These are phyloP conservation scores for Pyrenopolyporus hunteri DNA, from an alignment of 495 filamentous ascomycete species.

Conservation along the genomic window DNA sequence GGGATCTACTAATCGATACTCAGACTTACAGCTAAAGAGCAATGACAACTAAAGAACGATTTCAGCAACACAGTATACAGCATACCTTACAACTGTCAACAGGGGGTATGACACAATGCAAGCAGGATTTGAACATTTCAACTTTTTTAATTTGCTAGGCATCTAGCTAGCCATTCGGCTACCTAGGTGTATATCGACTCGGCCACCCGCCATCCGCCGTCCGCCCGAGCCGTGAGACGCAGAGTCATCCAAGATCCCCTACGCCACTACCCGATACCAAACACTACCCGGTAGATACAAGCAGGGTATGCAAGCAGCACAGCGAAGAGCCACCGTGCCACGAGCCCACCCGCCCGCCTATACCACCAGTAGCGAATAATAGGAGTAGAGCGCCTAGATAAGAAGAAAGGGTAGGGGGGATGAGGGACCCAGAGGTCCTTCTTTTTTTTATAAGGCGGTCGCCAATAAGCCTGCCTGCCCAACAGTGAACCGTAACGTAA, in stretches of 20 bases:
- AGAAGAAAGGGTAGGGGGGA: not conserved
- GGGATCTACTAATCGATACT: too few species aligned
- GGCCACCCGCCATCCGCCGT: conserved; percentile 26
- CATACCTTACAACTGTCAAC: not conserved
- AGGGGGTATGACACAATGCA: too few species aligned
- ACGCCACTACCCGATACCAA: not conserved
- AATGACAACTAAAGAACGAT: too few species aligned
- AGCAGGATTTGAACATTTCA: conserved; percentile 28
- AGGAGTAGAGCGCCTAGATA: not conserved
- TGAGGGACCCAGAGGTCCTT: not conserved
- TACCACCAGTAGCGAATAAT: too few species aligned
- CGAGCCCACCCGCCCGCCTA: too few species aligned
- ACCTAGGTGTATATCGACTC: conserved; percentile 14
- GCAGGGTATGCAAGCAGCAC: too few species aligned
- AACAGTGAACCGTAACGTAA: conserved; percentile 4
- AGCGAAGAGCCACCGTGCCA: too few species aligned
- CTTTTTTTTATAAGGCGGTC: not conserved
- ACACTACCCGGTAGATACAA: not conserved
- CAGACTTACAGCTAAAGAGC: too few species aligned
- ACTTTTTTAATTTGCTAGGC: conserved; percentile 27
- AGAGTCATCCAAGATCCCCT: conserved; percentile 17
- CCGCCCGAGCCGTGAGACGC: conserved; percentile 32
- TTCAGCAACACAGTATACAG: too few species aligned
- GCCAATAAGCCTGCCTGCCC: not conserved
- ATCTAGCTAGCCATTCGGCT: not conserved